A percentile compares a stretch with the other conserved stretches of the same genome.
These are phyloP conservation scores for Aureobasidium subglaciale DNA, from an alignment of 2,329 filamentous ascomycete species.

Conservation along the genomic window DNA sequence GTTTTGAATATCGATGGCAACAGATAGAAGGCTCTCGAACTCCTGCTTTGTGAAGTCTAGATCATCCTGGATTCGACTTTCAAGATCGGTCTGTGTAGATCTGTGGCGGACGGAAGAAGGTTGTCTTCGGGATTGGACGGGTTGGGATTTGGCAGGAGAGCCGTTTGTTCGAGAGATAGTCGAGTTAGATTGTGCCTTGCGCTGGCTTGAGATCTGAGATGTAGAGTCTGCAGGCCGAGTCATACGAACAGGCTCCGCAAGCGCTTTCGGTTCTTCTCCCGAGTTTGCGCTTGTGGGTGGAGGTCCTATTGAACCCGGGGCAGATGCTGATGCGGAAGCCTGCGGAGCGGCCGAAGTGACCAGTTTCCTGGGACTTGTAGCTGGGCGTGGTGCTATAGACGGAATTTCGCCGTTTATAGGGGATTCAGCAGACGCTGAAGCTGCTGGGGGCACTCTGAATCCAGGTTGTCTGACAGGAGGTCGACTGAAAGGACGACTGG, in stretches of 20 bases:
- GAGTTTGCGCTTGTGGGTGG: no score
- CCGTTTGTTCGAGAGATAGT: no score
- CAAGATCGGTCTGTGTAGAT: not conserved
- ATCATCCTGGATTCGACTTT: not conserved
- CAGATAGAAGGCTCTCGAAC: constrained; percentile 15
- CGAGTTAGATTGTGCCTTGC: no score
- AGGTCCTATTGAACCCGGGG: no score
- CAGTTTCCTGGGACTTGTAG: not conserved
- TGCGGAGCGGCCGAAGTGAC: no score
- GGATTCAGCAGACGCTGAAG: not conserved
- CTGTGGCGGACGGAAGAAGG: not conserved
- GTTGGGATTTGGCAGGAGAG: not conserved
- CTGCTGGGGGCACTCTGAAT: not conserved
- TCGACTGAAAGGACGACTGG: not conserved
- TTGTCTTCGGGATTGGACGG: not conserved
- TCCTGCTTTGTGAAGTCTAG: constrained; percentile 29
- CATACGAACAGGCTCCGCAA: no score
- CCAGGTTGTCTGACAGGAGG: not conserved
- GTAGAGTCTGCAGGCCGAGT: no score
- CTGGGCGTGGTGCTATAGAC: not conserved
- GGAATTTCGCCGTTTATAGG: not conserved
- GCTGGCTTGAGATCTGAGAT: no score
- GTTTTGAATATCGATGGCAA: constrained; percentile 18
- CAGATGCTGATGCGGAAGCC: no score
- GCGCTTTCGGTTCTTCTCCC: no score